Evolutionary conservation across 2,329 filamentous ascomycete species (phyloP), one percentile per base, ranked within the genome.

Genomic region (Sphaerostilbella broomeana): DNA sequence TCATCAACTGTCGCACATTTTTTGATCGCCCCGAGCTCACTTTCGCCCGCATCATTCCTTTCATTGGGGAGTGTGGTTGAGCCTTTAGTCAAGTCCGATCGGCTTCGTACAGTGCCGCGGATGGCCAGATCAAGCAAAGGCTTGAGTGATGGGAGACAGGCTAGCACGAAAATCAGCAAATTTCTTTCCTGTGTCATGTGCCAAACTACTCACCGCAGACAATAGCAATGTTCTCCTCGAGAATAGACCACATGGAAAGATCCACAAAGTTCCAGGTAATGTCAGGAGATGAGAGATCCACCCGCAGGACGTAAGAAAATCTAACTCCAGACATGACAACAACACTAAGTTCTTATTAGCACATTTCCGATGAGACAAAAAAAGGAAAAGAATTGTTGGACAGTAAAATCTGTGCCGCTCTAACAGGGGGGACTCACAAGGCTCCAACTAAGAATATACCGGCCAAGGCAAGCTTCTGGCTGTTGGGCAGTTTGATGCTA

Each of bases 221-320:
- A 6, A 56, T 51, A 19, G 43, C 50, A 6, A 49, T 33, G 18
- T 52, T 50, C 6, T 24, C 43, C 29, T 57, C 53, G n/a, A 51
- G 31, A 2, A 50, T 47, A 5, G 48, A 48, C 51, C 49, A 53
- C 18, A 53, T 34, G 11, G 44, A 33, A 4, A 45, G 33, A 12
- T 45, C 24, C 13, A 47, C 31, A 27, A 51, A 50, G 19, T 54
- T 50, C 52, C 53, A 55, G 6, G 51, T 56, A 18, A 55, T 47
- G 29, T 57, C 54, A 0, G 31, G 38, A 19, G 40, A 39, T 6
- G 22, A 15, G 5, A 54, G 32, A 12, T 54, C 34, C 4, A 40
- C 40, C 3, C 35, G 13, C 4, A 49, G 29, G 7, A 52, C 40
- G 8, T 35, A 40, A 8, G 35, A n/a, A 2, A 53, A 27, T 17